phyloP scores from a whole-genome alignment of 768 basidiomycete species.

The Cubamyces sp. region DNA sequence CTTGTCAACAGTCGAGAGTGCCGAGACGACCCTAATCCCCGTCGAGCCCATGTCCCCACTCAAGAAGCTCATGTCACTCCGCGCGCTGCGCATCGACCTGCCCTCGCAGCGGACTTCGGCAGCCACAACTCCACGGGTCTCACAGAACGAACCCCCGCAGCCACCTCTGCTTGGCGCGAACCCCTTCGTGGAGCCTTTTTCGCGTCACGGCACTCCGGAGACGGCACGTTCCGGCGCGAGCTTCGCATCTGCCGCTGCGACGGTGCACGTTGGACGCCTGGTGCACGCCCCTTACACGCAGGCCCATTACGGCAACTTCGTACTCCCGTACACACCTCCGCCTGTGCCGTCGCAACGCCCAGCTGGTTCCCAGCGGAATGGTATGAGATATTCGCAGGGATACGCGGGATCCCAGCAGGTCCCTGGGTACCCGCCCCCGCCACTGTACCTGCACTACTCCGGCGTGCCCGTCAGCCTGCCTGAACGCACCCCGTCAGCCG shows the following conservation, averaged over 20 bases:
- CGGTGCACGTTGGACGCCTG: not conserved
- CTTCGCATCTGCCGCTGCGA: conserved; percentile 6
- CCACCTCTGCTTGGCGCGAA: conserved; percentile 19
- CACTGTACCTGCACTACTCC: conserved; percentile 3
- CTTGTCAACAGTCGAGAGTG: conserved; percentile 12
- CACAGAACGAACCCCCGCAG: not conserved
- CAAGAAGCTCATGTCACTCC: not conserved
- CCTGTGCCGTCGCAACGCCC: not conserved
- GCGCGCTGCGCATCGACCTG: not conserved
- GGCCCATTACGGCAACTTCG: not conserved
- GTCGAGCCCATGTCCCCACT: not conserved
- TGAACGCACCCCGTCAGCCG: conserved; percentile 22
- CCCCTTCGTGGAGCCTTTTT: conserved; percentile 27
- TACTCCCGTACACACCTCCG: not conserved
- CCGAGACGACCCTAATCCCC: not conserved
- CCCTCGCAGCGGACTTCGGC: not conserved
- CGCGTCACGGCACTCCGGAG: conserved; percentile 24
- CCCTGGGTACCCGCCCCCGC: not conserved
- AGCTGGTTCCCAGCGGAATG: not conserved
- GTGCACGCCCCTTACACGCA: not conserved
- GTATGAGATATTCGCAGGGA: not conserved
- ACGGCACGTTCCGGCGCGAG: conserved; percentile 12
- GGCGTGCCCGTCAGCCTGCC: conserved; percentile 4
- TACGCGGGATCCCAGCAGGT: not conserved
- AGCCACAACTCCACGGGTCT: not conserved